Base-by-base conservation (phyloP, 495 filamentous ascomycete genomes). In the Aspergillus cavernicola region DNA sequence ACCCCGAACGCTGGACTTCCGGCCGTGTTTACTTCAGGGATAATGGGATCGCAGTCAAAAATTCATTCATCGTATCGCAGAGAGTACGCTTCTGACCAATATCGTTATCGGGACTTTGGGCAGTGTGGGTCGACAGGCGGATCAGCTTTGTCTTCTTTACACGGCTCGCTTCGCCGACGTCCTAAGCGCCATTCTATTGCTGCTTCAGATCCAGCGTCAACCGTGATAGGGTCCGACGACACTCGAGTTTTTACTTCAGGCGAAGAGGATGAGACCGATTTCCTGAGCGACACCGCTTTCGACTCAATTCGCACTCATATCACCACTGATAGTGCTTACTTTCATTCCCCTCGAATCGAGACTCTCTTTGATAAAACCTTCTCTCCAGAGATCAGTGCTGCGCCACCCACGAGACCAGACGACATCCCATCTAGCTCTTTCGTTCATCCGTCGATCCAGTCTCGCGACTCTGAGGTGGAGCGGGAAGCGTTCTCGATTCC, bases 301-400 rank as follows among this genome's bases (percentile, higher is more conserved):
- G 93, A 97, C 66, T 97, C 92, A 13, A 74, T 93, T 55, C 85
- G 90, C 51, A 96, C 92, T 8, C 81, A 85, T 43, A 82, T 84
- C 20, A 95, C 91, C 6, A 82, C 69, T 50, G 76, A 72, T 50
- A 82, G 78, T 59, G 62, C 63, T 40, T 72, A 75, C 26, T 52
- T 73, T 35, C 71, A 79, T 47, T 74, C 78, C 19, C 73, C 82
- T 41, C 85, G 85, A 3, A 79, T 96, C 23, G 90, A 97, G 52
- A 86, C 83, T 2, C 89, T 97, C 71, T 97, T 97, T 71, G 87
- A 95, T 67, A 84, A 90, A 51, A 84, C 89, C 60, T 80, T 89
- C 47, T 79, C 85, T 6, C 62, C 76, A 5, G 67, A 75, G 37
- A 68, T 80, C 56, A 73, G 59, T 29, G 83, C 80, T 56, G 73